Evolutionary conservation across 805 yeast species (phyloP), one percentile per base, ranked within the genome.

Genomic region (Jamesozyma rosinii): DNA sequence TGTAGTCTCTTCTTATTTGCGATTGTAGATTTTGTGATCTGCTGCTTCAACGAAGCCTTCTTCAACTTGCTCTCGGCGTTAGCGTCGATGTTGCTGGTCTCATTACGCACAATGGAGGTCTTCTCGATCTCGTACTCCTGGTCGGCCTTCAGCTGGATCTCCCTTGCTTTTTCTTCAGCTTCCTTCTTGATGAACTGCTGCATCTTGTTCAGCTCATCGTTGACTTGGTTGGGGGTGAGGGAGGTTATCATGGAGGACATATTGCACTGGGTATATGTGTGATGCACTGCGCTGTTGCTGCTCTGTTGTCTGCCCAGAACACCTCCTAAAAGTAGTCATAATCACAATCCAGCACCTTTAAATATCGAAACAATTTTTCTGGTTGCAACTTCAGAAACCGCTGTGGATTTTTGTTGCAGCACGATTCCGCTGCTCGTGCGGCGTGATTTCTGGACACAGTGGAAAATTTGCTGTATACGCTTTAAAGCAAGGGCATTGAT

Each of bases 61-160:
- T 92, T 90, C 69, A 84, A 75, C 63, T 85, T 87, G 55, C 77
- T 79, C 50, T 83, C 89, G 63, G 81, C 86, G 33, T 75, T 69
- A 17, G 81, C 69, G 64, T 92, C 98, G 54, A 92, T 87, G 41
- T 89, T 78, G 41, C 92, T 81, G 44, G 83, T 83, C 68, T 92
- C 98, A 13, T 87, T 75, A 60, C 97, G 85, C 46, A 92, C 97
- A 59, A 92, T 80, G 45, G 87, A 79, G 19, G 96, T 90, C 74
- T 92, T 92, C 65, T 92, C 98, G 58, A 92, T 89, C 68, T 92
- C 97, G 64, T 90, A 92, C 70, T 92, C 99, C 68, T 92, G 98
- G 64, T 94, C 95, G 36, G 97, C 96, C 72, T 92, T 94, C 58
- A 92, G 74, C 64, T 76, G 81, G 61, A 92, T 88, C 68, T 92